phyloP scores from a whole-genome alignment of 139 green algal genomes.

The Haematococcus sp. region DNA sequence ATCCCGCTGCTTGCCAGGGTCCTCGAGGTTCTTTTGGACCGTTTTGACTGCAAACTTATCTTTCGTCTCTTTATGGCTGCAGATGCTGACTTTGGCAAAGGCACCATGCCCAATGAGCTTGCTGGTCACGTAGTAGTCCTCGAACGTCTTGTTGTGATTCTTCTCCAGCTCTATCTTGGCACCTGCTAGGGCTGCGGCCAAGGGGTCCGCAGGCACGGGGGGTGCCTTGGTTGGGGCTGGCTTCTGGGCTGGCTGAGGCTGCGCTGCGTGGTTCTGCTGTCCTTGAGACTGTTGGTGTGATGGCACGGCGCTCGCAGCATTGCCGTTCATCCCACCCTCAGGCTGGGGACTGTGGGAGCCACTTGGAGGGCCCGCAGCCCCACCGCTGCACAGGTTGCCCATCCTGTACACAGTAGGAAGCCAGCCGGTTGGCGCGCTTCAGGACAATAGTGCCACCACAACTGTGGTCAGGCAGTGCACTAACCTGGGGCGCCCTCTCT shows the following conservation, averaged over 20 bases:
- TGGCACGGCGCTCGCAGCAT: background rate
- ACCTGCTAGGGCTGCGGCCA: constrained; percentile 29
- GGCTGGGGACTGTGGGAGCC: background rate
- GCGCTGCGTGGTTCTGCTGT: background rate
- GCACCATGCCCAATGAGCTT: constrained; percentile 53
- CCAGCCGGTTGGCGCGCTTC: no score
- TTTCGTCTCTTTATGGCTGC: constrained; percentile 36
- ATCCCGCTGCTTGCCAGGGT: constrained; percentile 50
- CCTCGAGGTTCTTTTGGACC: constrained; percentile 45
- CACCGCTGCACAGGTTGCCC: constrained; percentile 1
- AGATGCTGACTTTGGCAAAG: constrained; percentile 50
- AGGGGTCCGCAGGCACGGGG: background rate
- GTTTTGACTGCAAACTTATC: constrained; percentile 45
- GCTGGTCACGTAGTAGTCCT: constrained; percentile 30
- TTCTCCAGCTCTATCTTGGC: constrained; percentile 40
- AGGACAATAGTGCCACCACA: no score
- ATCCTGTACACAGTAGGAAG: background rate
- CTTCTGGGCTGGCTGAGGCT: background rate
- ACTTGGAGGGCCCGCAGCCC: background rate
- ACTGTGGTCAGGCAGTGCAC: background rate
- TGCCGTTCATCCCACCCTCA: background rate
- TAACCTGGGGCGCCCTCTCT: no score
- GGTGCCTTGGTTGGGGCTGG: background rate
- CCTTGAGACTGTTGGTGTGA: background rate
- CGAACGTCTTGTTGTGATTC: constrained; percentile 20